These are phyloP conservation scores for Colletotrichum sp. DNA, from an alignment of 2,329 filamentous ascomycete species.

Conservation along the genomic window DNA sequence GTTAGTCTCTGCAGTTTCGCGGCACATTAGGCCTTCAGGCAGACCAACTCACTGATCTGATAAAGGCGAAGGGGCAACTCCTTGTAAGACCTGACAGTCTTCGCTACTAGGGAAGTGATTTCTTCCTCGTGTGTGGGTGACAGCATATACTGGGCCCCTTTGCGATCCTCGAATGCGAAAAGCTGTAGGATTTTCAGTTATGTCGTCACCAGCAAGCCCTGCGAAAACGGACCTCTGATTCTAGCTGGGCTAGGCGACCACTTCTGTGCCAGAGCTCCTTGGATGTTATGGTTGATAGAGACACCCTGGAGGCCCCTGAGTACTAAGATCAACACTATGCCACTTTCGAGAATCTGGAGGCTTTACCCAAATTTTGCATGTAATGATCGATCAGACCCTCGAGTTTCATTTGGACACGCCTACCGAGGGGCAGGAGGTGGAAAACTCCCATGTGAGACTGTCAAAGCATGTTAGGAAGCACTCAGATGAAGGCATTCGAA, in stretches of 20 bases:
- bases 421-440: conserved; percentile 86
- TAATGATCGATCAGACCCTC: conserved; percentile 86
- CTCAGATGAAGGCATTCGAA: background rate
- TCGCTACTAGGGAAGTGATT: conserved; percentile 81
- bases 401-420: conserved; percentile 87
- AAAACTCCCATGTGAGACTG: conserved; percentile 90
- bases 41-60: conserved; percentile 72
- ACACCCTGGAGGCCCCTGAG: conserved; percentile 77
- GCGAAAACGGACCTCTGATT: conserved; percentile 67
- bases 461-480: background rate
- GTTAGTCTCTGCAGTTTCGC: background rate
- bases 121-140: conserved; percentile 97
- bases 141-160: conserved; percentile 74
- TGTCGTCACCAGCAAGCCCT: background rate
- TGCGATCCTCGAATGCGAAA: conserved; percentile 82
- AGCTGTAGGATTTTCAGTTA: conserved; percentile 56
- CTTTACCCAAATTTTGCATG: conserved; percentile 75
- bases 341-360: background rate
- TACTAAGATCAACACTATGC: conserved; percentile 17
- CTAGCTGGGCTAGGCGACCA: conserved; percentile 75
- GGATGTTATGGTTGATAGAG: conserved; percentile 84
- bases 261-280: conserved; percentile 84
- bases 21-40: background rate
- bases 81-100: conserved; percentile 80
- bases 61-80: conserved; percentile 87